Base-by-base conservation (phyloP, 2,329 filamentous ascomycete genomes). In the Arthrobotrys conoides region DNA sequence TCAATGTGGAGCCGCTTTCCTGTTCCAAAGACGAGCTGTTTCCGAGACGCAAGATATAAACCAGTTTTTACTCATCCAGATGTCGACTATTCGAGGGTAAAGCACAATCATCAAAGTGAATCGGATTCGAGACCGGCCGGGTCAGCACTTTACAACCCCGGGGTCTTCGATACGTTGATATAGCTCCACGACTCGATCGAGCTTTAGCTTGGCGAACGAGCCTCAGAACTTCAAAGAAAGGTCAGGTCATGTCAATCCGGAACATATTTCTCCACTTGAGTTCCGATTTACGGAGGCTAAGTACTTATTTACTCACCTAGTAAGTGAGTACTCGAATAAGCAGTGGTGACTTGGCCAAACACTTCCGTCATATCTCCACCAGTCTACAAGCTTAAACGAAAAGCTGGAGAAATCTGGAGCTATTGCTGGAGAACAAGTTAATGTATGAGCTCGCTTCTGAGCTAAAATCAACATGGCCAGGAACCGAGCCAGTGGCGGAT, bases 401-500 rank as follows among this genome's bases (percentile, higher is more conserved):
- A 70, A 70, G 30, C 68, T 71, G 68, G 68, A 71, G 68, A 71
- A 71, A 46, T 53, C 57, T 63, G 55, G 55, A 44, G 33, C 46
- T 55, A 53, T 53, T 46, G 63, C 69, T 72, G 59, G 69, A 71
- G 66, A 69, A 69, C n/a, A 5, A 18, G 1, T 46, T 10, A 30
- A 46, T 51, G 18, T 36, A 30, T 51, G 33, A 61, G 61, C 49
- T 73, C 51, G 70, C 70, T 72, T 64, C 69, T 64, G 41, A 53
- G 48, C 48, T 49, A 30, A 64, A 44, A 30, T 14, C 33, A 46
- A 36, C 55, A 61, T 61, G 48, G 51, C 44, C 70, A 63, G 64
- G 71, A 75, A 75, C 71, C 71, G 71, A 75, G 67, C 71, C 71
- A 75, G 71, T 75, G 71, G 53, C 55, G 71, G 41, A 30, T 14